Base-by-base conservation (phyloP, 331 rosid species). In the Malus hybrid region DNA sequence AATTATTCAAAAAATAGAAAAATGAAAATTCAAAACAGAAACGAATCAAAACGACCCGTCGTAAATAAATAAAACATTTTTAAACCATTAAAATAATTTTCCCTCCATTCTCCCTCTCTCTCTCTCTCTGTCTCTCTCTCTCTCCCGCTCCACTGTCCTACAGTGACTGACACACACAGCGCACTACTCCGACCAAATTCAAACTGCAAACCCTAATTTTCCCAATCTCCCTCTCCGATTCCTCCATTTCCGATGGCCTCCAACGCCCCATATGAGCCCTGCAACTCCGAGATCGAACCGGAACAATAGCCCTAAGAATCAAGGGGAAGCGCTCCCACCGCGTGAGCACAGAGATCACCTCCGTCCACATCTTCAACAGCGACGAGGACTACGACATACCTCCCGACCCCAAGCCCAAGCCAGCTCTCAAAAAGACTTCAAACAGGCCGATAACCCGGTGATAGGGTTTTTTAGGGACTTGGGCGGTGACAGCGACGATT, bases 331-430 rank as follows among this genome's bases (percentile, higher is more conserved):
- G 96, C 56, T 72, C 86, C n/a, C 97, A 98, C 52, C 99, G 99
- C 22, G 98, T 95, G 19, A 92, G 99, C 77, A 88, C 90, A 27
- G 99, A 95, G 84, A 87, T 95, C 79, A 95, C 99, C 76, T 90
- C 98, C 73, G 96, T 95, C 68, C 98, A 92, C 84, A 74, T 95
- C 46, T 92, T 95, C 87, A 87, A 85, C 29, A 88, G 93, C 72
- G 97, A 92, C 54, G 91, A 87, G 6, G 88, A 85, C 46, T 88
- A 77, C 67, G 93, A 87, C 50, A 76, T 89, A 29, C 85, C 86
- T 54, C 80, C 87, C 8, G 80, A 69, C 34, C 77, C 89, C 77
- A 72, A 73, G 6, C 82, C 79, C 78, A 74, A 19, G 76, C 80
- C 42, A 82, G 78, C 85, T 80, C 90, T 39, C 68, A 59, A 6